Base-by-base conservation (phyloP, 1,284 basidiomycete genomes). In the Leccinum insolens region DNA sequence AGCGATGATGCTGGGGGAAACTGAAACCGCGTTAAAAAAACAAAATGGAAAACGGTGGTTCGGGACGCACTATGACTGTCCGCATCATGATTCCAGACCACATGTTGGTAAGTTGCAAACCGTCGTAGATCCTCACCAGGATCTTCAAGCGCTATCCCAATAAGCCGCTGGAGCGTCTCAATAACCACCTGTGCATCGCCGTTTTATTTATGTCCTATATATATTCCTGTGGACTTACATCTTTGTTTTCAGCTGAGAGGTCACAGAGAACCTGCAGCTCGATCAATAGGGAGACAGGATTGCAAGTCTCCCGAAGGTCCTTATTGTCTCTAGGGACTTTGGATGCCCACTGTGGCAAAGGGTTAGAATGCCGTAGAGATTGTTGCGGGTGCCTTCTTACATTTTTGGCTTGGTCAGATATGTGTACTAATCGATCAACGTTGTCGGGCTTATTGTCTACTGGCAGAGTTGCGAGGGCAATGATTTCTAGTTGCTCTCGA, bases 101-200 rank as follows among this genome's bases (percentile, higher is more conserved):
- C 73, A 71, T 89, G 87, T 69, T 86, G 86, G 72, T 89, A 89
- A 3, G 82, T 75, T 14, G 84, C 76, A 49, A 89, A 73, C 61
- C 83, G 83, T 39, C 76, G 70, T 34, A 90, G 73, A 15, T 83
- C 77, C 15, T 75, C 76, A 14, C 70, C 62, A 12, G 73, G 73
- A 62, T 79, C 75, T 1, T 78, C 73, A 37, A 80, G 79, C 5
- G 80, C 80, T 9, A 81, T 61, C 14, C 76, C 73, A 57, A 87
- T 77, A 68, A 86, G 70, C 31, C 70, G 71, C 31, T 72, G 67
- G 39, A 77, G 65, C 6, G 70, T 17, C 15, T 66, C 68, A 28
- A 28, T 61, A 25, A n/a, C 61, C 41, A 46, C 59, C 79, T 79
- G 49, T 22, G 22, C 4, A 9, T 41, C 34, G 9, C 49, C 20